Base-by-base conservation (phyloP, 1,284 basidiomycete species). In the Ustilago nuda region DNA sequence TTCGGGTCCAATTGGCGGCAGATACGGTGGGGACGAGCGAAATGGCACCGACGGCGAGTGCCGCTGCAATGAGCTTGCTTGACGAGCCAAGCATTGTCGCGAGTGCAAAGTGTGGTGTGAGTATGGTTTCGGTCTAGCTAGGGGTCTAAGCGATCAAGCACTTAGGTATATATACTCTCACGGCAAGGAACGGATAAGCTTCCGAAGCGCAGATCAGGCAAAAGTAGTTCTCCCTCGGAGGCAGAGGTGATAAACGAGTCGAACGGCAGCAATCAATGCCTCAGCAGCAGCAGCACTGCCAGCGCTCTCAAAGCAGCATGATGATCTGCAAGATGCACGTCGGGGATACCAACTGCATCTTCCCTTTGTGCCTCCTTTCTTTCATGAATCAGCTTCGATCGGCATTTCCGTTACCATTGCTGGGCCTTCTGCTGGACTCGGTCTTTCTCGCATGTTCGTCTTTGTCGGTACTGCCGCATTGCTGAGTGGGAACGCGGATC, bases 1-100 rank as follows among this genome's bases (percentile, higher is more conserved):
- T 61, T 19, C 68, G 64, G 3, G 52, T 70, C 82, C 82, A 83
- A 37, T 41, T 71, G 30, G 69, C 71, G 3, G 73, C 71, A 8
- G 50, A 50, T 8, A 57, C 66, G 17, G 58, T 23, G 1, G 54
- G 54, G 56, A 52, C 19, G 19, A 66, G 45, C n/a, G 45, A 23
- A 27, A 50, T 12, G 19, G 57, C 27, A 23, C 57, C 51, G 11
- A 56, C 37, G 1, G 59, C 48, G 6, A 59, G 6, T 9, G 48
- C 56, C 11, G 63, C 59, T 2, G 56, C 52, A 5, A 37, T 57
- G 36, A 62, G 37, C 36, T 58, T 61, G 46, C 50, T 46, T 11
- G 61, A 64, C 3, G 58, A 55, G 35, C 37, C 57, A n/a, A 73
- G 27, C 71, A 73, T 72, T 1, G n/a, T 65, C 19, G 45, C 9